phyloP scores from a whole-genome alignment of 2,329 filamentous ascomycete genomes.

The Cordyceps militaris region DNA sequence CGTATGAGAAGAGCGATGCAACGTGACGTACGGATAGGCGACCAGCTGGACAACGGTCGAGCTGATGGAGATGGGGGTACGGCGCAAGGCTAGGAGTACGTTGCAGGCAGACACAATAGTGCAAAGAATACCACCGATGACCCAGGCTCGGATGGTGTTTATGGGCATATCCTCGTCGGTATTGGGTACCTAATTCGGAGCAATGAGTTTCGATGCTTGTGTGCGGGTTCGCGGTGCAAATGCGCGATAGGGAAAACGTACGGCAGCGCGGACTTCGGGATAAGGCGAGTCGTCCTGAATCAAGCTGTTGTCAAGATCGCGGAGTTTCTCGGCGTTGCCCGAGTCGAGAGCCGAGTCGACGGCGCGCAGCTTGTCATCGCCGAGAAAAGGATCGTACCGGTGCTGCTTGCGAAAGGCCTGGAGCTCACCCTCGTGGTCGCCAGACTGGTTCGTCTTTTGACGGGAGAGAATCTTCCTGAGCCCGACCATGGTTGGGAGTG shows the following conservation, averaged over 20 bases:
- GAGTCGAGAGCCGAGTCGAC: conserved; percentile 40
- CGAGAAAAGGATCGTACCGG: conserved; percentile 51
- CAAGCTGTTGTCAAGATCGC: conserved; percentile 37
- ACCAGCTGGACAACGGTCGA: conserved; percentile 50
- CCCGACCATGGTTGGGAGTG: neutral
- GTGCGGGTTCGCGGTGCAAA: no score
- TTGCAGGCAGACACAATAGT: conserved; percentile 52
- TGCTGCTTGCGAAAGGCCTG: conserved; percentile 43
- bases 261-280: conserved; percentile 35
- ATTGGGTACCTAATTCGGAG: conserved; percentile 18
- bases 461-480: conserved; percentile 11
- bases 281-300: conserved; percentile 52
- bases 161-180: conserved; percentile 47
- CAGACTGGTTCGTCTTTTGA: conserved; percentile 11
- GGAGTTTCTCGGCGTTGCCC: conserved; percentile 38
- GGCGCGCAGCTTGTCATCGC: conserved; percentile 43
- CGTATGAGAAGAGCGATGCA: neutral
- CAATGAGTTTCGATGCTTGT: neutral
- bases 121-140: conserved; percentile 46
- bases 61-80: conserved; percentile 44
- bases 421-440: conserved; percentile 23
- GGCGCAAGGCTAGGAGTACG: conserved; percentile 43
- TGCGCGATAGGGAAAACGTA: neutral
- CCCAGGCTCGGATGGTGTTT: conserved; percentile 54
- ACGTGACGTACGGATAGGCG: conserved; percentile 36